Evolutionary conservation across 208 protist genomes (phyloP), one percentile per base, ranked within the genome.

Genomic region (Histomonas meleagridis): DNA sequence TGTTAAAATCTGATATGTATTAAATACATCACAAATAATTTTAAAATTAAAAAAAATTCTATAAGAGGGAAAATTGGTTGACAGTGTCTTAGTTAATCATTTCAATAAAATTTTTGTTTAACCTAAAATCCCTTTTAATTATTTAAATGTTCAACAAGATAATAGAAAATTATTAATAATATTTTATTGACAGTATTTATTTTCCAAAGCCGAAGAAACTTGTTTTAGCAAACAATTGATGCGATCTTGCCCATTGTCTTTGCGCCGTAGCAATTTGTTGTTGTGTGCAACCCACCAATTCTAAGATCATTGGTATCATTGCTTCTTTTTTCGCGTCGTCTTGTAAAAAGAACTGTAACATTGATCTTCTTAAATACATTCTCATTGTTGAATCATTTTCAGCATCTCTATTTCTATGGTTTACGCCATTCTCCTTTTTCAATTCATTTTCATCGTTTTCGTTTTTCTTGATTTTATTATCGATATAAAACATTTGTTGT

Each of bases 221-320:
- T 1, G 14, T 51, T 28, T 55, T 86, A 40, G 76, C n/a, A 65
- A 65, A 65, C 21, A 65, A 65, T 28, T 65, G 60, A 26, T 65
- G 60, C 23, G 16, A 26, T 55, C 46, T n/a, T 38, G 38, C 40
- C 46, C 46, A 86, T n/a, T 86, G 76, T 86, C 46, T 86, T 16
- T 86, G 76, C 0, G 76, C 76, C 51, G 76, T 46, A 38, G 43
- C 76, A 57, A 86, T 86, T 55, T 86, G 76, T 5, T 86, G 40
- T 10, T 46, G 0, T 43, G 23, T 57, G 35, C 76, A 86, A 1
- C 76, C 76, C 0, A 86, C 76, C 4, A 86, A 28, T 16, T 86
- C 76, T 9, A 86, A 55, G 38, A 86, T 86, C 76, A 86, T 86
- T 55, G 76, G 76, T n/a, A 86, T 86, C 26, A 86, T 18, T 57